These are phyloP conservation scores for Macrophomina pseudophaseolina DNA, from an alignment of 2,329 filamentous ascomycete genomes.

Conservation along the genomic window DNA sequence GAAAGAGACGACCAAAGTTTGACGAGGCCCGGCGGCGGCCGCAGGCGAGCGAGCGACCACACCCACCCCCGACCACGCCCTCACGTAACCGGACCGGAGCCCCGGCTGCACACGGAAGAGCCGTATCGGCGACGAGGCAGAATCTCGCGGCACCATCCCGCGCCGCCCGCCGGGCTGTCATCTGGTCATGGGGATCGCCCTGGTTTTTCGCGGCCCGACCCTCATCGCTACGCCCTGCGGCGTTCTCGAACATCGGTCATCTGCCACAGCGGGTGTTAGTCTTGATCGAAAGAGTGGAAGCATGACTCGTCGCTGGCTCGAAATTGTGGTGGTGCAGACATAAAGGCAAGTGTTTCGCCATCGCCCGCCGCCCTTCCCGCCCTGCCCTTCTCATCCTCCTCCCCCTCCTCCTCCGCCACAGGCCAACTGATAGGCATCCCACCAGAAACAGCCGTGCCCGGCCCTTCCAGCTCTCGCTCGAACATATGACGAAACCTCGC, in stretches of 20 bases:
- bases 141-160: neutral
- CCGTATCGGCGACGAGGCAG: neutral
- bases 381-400: neutral
- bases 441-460: neutral
- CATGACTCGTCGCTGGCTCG: constrained; percentile 2
- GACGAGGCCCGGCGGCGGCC: neutral
- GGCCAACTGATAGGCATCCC: neutral
- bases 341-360: constrained; percentile 20
- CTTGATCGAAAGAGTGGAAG: constrained; percentile 1
- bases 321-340: neutral
- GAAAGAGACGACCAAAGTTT: neutral
- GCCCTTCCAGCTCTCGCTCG: neutral
- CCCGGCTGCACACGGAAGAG: neutral
- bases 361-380: neutral
- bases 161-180: neutral
- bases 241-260: constrained; percentile 11
- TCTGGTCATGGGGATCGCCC: constrained; percentile 18
- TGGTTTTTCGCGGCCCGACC: constrained; percentile 16
- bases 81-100: neutral
- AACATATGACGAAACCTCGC: too few species aligned
- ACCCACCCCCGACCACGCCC: neutral
- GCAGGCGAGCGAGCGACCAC: constrained; percentile 7
- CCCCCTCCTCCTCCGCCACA: neutral
- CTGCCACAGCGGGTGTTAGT: constrained; percentile 18
- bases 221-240: constrained; percentile 1